Conservation (phyloP, 352 stramenopile genomes). For the Phytophthora lateralis region DNA sequence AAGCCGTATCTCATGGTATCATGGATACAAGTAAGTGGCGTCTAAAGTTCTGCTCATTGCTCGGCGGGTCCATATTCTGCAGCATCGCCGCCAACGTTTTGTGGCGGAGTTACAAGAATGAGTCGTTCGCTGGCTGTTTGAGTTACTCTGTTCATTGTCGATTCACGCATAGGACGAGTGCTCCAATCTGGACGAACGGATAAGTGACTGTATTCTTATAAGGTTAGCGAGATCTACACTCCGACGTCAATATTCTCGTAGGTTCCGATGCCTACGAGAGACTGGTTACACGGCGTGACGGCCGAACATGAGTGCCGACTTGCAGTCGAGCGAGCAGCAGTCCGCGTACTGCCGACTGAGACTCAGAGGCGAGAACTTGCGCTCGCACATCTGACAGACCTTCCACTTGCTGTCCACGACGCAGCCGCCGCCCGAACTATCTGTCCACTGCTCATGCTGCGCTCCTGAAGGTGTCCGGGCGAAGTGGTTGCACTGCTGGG, state of each 20-base stretch:
- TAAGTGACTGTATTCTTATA: conserved; percentile 6
- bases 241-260: neutral
- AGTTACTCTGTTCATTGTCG: too few species aligned
- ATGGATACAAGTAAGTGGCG: too few species aligned
- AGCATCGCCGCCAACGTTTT: too few species aligned
- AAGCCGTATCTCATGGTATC: too few species aligned
- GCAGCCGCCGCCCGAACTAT: conserved; percentile 21
- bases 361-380: conserved; percentile 37
- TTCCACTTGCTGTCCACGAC: conserved; percentile 25
- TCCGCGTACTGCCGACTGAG: conserved; percentile 35
- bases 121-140: too few species aligned
- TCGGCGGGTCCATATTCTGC: too few species aligned
- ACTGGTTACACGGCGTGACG: neutral
- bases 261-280: conserved; percentile 11
- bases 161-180: too few species aligned
- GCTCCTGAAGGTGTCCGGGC: conserved; percentile 26
- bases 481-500: conserved; percentile 45
- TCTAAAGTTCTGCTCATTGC: too few species aligned
- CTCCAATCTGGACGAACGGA: neutral
- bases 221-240: neutral
- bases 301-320: conserved; percentile 43
- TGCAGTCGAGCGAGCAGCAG: conserved; percentile 54
- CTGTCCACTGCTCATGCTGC: conserved; percentile 24
- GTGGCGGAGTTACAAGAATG: too few species aligned
- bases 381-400: conserved; percentile 43